Evolutionary conservation across 176 grass and related monocot species (phyloP), one percentile per base, ranked within the genome.

Genomic region (Bonia amplexicaulis): DNA sequence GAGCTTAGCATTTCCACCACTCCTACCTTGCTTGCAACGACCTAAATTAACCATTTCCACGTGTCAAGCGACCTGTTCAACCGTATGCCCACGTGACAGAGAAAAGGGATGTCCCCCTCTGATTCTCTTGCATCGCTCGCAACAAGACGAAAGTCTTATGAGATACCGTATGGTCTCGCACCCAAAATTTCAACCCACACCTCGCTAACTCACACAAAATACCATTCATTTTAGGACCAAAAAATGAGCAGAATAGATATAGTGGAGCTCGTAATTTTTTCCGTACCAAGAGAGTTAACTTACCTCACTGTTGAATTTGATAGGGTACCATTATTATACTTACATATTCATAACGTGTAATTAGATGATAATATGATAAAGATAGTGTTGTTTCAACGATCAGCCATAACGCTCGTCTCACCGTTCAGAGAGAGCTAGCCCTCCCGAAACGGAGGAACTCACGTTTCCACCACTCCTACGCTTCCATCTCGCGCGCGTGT

Each of bases 381-480:
- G 51, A 9, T 5, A 6, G 14, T 5, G n/a, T 37, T n/a, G 63
- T 39, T 78, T 74, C 80, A 84, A 54, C 61, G 81, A 76, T 75
- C 76, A 66, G 48, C 68, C 81, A 73, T 59, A 16, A 41, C n/a
- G 74, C 74, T 49, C 71, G 35, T 4, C 35, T 4, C 35, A 37
- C 35, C 35, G 35, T 37, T 4, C 35, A 31, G 31, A 31, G 1
- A 31, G 5, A 6, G 35, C 35, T 0, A 37, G 35, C 35, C 5
- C 35, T 37, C 35, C 4, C 35, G 35, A 37, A 6, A 6, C 5
- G 35, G 35, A 5, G 4, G 35, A 37, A 0, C 35, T 37, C 35
- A 37, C 35, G 5, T 37, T 6, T 37, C 5, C 35, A 37, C 35
- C 5, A 0, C 0, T 37, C 35, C 35, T 37, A 37, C 35, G 73